phyloP scores from a whole-genome alignment of 805 yeast species.

The Saccharomycopsis guyanensis region DNA sequence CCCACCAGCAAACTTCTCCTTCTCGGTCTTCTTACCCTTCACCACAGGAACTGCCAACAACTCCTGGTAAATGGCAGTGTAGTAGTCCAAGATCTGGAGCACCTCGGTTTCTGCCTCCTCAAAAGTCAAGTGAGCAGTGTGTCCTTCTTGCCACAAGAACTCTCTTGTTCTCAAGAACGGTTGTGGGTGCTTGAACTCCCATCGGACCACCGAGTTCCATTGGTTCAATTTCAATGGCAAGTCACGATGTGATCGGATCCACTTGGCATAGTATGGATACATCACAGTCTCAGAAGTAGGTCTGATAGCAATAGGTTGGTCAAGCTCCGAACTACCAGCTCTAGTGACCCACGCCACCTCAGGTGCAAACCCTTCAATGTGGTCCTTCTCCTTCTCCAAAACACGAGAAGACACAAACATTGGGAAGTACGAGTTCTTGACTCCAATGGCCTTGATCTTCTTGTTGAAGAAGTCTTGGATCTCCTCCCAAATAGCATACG shows the following conservation, averaged over 20 bases:
- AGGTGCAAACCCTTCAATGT: constrained; percentile 98
- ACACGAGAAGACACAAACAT: constrained; percentile 94
- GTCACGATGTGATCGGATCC: constrained; percentile 98
- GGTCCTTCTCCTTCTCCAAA: constrained; percentile 95
- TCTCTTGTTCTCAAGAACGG: constrained; percentile 98
- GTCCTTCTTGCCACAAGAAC: constrained; percentile 99
- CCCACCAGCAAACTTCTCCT: constrained; percentile 98
- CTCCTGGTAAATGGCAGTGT: constrained; percentile 79
- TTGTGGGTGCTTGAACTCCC: constrained; percentile 99
- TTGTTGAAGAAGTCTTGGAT: constrained; percentile 83
- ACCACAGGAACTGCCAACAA: constrained; percentile 95
- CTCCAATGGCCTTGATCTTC: constrained; percentile 81
- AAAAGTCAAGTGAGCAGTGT: constrained; percentile 86
- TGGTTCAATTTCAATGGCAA: constrained; percentile 93
- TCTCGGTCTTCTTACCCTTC: constrained; percentile 91
- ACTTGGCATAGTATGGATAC: constrained; percentile 98
- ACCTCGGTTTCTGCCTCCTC: constrained; percentile 84
- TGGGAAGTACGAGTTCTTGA: constrained; percentile 94
- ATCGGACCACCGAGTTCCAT: constrained; percentile 99
- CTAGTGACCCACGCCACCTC: constrained; percentile 99
- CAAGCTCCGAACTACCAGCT: constrained; percentile 91
- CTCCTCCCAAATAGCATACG: constrained; percentile 89
- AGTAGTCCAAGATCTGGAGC: constrained; percentile 74
- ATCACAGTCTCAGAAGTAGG: constrained; percentile 99
- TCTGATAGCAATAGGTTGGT: constrained; percentile 97